These are phyloP conservation scores for Astrothelium macrocarpum DNA, from an alignment of 495 filamentous ascomycete genomes.

Conservation along the genomic window DNA sequence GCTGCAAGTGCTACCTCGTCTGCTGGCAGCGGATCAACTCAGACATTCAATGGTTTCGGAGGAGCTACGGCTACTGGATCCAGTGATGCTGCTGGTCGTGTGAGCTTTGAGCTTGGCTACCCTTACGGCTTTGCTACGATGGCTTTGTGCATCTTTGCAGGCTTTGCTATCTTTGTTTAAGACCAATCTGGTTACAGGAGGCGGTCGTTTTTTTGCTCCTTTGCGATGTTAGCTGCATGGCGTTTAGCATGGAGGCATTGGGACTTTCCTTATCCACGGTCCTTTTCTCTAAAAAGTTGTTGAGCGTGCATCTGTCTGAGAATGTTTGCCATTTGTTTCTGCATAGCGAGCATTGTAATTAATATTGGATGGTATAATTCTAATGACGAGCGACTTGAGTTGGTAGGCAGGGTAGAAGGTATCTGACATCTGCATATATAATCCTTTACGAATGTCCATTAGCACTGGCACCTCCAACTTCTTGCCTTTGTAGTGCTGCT, in stretches of 20 bases:
- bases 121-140: neutral
- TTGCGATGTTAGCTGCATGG: neutral
- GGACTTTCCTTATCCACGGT: neutral
- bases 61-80: neutral
- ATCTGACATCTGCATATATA: neutral
- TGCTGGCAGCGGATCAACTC: neutral
- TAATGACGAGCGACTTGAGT: neutral
- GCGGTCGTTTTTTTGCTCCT: neutral
- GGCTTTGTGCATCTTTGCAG: neutral
- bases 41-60: constrained; percentile 2
- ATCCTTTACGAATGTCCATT: neutral
- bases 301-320: constrained; percentile 3
- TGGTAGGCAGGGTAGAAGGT: neutral
- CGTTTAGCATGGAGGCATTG: neutral
- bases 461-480: constrained; percentile 40
- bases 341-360: constrained; percentile 2
- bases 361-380: neutral
- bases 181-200: neutral
- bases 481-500: constrained; percentile 64
- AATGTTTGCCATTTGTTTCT: neutral
- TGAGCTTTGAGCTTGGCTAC: neutral
- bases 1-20: neutral
- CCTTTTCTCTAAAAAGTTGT: neutral
- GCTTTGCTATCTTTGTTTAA: neutral
- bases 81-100: neutral